Conservation (phyloP, 2,329 filamentous ascomycete genomes). For the Chaetomiaceae sp. region DNA sequence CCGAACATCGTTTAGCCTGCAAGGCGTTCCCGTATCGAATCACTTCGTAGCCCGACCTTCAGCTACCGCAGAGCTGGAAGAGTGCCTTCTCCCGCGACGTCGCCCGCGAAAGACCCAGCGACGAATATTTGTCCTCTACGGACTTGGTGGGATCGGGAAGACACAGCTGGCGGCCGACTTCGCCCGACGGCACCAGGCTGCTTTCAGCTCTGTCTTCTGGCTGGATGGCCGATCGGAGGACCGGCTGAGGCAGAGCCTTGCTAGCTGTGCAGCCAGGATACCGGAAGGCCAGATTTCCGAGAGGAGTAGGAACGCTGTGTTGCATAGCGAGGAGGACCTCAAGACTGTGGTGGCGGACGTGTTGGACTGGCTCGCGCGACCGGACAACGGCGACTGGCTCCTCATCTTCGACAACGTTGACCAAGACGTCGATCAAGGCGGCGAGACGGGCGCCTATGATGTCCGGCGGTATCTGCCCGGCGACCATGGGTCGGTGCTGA, state of each 20-base stretch:
- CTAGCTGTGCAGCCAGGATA: conserved; percentile 22
- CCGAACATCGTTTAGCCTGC: conserved; percentile 18
- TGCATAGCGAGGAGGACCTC: conserved; percentile 19
- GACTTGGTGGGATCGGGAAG: conserved; percentile 23
- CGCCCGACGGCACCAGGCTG: conserved; percentile 19
- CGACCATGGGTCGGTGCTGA: conserved; percentile 29
- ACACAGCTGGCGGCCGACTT: conserved; percentile 23
- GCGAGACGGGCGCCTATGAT: conserved; percentile 24
- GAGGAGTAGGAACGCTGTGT: conserved; percentile 10
- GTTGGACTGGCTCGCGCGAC: conserved; percentile 28
- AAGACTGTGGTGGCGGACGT: conserved; percentile 24
- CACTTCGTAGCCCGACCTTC: conserved; percentile 22
- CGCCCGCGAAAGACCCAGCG: conserved; percentile 6
- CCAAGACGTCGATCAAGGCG: conserved; percentile 21
- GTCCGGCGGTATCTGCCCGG: conserved; percentile 25
- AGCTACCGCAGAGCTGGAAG: conserved; percentile 20
- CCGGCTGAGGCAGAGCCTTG: conserved; percentile 30
- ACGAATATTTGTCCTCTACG: conserved; percentile 20
- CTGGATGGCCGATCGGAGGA: conserved; percentile 31
- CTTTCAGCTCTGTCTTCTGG: conserved; percentile 29
- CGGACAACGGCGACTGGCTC: conserved; percentile 31
- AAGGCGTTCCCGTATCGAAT: conserved; percentile 21
- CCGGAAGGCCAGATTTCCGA: conserved; percentile 24
- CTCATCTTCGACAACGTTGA: conserved; percentile 36
- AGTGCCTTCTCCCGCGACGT: conserved; percentile 21